Base-by-base conservation (phyloP, 2,329 filamentous ascomycete genomes). In the Paramyrothecium sp. region DNA sequence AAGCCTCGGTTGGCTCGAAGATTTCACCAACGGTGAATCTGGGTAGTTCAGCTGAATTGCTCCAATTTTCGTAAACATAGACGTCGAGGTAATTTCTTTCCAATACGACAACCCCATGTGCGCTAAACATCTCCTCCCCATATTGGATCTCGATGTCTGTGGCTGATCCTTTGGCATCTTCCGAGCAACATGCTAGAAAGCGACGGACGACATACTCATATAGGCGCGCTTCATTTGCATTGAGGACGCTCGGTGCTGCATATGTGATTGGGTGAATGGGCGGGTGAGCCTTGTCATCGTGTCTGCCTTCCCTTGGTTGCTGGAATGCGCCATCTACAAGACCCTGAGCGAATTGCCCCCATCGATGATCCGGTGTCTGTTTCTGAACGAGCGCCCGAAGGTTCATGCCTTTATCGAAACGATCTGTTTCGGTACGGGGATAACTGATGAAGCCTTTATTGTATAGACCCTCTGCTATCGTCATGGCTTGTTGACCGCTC, bases 401-500 rank as follows among this genome's bases (percentile, higher is more conserved):
- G 69, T 98, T 89, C 78, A 98, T 97, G 4, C 84, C 94, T 66
- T 86, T 86, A 67, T 97, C 93, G 68, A 98, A 99, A 33, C 94
- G 90, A 72, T 99, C 95, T 0, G 95, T 99, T 73, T 99, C 95
- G 0, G 95, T 99, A 73, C 95, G 88, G 1, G 95, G 95, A 73
- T 99, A 99, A 73, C 93, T 97, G 74, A 99, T 97, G 75, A 93
- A 98, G 0, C 95, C 95, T 72, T 90, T 92, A 51, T 92, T 93
- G 77, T 99, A 99, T 2, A 99, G 83, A 5, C 80, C 79, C 73
- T 99, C 95, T 4, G 95, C 95, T 22, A 89, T 81, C 52, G 83
- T 89, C 93, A 99, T 97, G 49, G 96, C 91, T 58, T 89, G 84
- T 65, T 96, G 90, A 76, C 93, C 93, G 61, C 88, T 92, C 87